Evolutionary conservation across 768 basidiomycete genomes (phyloP), one percentile per base, ranked within the genome.

Genomic region (Galerina sulciceps): DNA sequence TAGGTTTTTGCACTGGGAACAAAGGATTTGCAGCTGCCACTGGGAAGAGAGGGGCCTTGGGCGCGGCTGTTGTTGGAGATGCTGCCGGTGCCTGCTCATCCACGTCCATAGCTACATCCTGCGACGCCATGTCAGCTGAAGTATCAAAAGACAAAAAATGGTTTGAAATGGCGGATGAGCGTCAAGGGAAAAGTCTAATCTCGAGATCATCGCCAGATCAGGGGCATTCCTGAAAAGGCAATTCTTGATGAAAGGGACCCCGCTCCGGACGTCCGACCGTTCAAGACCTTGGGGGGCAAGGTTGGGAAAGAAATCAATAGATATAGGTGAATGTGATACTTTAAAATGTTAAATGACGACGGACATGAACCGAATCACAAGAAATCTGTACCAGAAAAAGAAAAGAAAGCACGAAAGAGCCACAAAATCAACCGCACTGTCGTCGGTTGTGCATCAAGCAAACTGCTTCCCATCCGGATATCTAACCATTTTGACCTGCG

Each of bases 51-150:
- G 22, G 44, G 43, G n/a, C 20, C 35, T 17, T 53, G 40, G 26
- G 18, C 26, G 35, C 13, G 42, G 34, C 15, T 18, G 22, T 40
- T 23, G 42, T 8, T 26, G 31, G 36, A 17, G 34, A 34, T 26
- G n/a, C 52, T 15, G 48, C 36, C 5, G n/a, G 50, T 5, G 17
- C 26, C 42, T 47, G 45, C 20, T 55, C 55, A 31, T 62, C 65
- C 26, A 62, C 60, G 48, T 59, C 60, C 62, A 66, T 64, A 2
- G 18, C 56, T 11, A 49, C 58, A 34, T 60, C 64, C 15, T 38
- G 17, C 10, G 57, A 54, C 35, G 54, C 46, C 64, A 61, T 61
- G 5, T 18, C 41, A 53, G 40, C 34, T 34, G 17, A 40, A n/a
- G 37, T 11, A 38, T 38, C 49, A 23, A 15, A 31, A 6, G 22